These are phyloP conservation scores for Pichia gijzeniarum DNA, from an alignment of 805 yeast species.

Conservation along the genomic window DNA sequence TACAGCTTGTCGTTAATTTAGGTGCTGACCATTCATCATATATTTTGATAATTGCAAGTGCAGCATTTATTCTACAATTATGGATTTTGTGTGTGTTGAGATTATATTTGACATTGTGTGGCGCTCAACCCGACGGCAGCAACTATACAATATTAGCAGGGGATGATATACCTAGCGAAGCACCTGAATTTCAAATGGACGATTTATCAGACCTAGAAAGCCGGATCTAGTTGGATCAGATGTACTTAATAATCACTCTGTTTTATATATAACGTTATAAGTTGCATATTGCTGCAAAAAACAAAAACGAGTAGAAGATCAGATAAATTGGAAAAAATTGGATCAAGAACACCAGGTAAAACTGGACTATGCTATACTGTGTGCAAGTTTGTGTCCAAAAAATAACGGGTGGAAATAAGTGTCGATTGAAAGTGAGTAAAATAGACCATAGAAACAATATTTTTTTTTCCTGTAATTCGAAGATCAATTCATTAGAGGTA, in stretches of 20 bases:
- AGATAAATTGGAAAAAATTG: too few species aligned
- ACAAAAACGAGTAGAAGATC: too few species aligned
- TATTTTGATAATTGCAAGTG: slow-evolving; percentile 60
- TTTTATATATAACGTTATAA: neutral
- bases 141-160: neutral
- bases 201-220: slow-evolving; percentile 19
- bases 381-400: too few species aligned
- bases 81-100: slow-evolving; percentile 59
- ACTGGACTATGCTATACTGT: too few species aligned
- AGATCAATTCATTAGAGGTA: too few species aligned
- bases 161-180: neutral
- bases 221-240: neutral
- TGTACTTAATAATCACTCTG: neutral
- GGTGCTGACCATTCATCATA: slow-evolving; percentile 86
- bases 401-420: too few species aligned
- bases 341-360: too few species aligned
- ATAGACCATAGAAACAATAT: too few species aligned
- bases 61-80: slow-evolving; percentile 64
- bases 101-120: slow-evolving; percentile 39
- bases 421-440: too few species aligned
- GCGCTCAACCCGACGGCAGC: neutral
- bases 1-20: slow-evolving; percentile 58
- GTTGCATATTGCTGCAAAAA: too few species aligned
- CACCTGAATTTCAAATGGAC: slow-evolving; percentile 5
- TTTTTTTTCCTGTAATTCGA: too few species aligned